These are phyloP conservation scores for Sporisorium reilianum DNA, from an alignment of 1,284 basidiomycete species.

Conservation along the genomic window DNA sequence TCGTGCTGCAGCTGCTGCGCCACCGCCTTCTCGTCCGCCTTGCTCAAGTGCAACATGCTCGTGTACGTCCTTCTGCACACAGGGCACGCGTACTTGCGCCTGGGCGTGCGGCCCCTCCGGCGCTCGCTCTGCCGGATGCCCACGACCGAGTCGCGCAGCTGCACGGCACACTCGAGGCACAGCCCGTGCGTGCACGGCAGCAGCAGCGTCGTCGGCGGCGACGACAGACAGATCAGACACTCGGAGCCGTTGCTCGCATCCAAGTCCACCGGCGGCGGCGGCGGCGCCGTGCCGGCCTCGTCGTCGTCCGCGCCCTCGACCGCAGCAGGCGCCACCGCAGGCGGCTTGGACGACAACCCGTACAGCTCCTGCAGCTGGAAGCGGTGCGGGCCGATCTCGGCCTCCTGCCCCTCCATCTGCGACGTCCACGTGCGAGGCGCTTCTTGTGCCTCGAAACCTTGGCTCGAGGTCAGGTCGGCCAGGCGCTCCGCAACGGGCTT, in stretches of 20 bases:
- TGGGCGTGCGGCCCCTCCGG: constrained; percentile 60
- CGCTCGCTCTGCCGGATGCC: constrained; percentile 56
- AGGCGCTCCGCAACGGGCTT: constrained; percentile 22
- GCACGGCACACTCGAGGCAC: constrained; percentile 66
- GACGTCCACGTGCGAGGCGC: constrained; percentile 40
- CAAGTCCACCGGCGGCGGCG: constrained; percentile 32
- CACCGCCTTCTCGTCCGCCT: constrained; percentile 58
- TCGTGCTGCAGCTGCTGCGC: no score
- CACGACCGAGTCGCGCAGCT: constrained; percentile 63
- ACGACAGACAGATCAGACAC: constrained; percentile 65
- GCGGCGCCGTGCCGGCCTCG: constrained; percentile 9
- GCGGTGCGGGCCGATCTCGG: constrained; percentile 62
- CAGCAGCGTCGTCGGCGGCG: constrained; percentile 63
- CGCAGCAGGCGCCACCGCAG: constrained; percentile 34
- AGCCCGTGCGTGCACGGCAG: constrained; percentile 68
- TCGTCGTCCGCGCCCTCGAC: constrained; percentile 33
- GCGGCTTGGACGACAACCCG: constrained; percentile 57
- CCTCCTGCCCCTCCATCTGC: constrained; percentile 64
- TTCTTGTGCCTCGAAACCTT: background rate
- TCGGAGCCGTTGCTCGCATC: constrained; percentile 54
- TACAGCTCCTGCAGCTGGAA: constrained; percentile 68
- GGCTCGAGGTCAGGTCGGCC: constrained; percentile 3
- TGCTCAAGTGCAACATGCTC: constrained; percentile 57
- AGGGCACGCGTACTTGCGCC: constrained; percentile 64
- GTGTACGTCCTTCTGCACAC: constrained; percentile 64